Percentiles rank a stretch among this genome's conserved stretches.
phyloP scores from a whole-genome alignment of 163 green algal genomes.

The Scenedesmus sp. region DNA sequence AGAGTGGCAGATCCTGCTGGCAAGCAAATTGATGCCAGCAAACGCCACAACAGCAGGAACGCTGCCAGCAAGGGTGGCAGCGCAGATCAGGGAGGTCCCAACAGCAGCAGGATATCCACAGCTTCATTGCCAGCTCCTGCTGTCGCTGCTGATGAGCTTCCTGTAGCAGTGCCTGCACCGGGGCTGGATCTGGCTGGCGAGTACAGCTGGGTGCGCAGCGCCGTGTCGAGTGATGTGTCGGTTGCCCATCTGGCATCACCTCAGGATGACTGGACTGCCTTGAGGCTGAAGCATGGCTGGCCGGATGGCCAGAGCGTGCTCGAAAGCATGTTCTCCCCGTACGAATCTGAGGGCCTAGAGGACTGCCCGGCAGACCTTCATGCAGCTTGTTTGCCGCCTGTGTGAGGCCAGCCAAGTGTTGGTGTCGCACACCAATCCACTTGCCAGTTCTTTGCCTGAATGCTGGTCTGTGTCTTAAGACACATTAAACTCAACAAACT shows the following conservation, averaged over 20 bases:
- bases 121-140: neutral
- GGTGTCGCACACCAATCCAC: no score
- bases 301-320: neutral
- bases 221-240: neutral
- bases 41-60: no score
- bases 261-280: neutral
- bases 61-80: no score
- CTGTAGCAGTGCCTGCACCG: neutral
- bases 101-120: neutral
- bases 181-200: neutral
- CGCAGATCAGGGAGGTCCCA: no score
- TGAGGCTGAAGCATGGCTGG: neutral
- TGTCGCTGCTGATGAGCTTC: neutral
- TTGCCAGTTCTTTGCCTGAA: no score
- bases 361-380: neutral
- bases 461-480: no score
- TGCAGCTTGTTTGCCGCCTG: neutral
- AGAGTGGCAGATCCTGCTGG: no score
- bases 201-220: neutral
- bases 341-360: neutral
- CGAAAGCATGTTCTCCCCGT: constrained; percentile 1
- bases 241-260: neutral
- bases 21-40: no score
- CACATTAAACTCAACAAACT: no score
- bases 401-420: no score